A percentile compares a stretch with the other conserved stretches of the same genome.
These are phyloP conservation scores for Leucosporidium scottii DNA, from an alignment of 768 basidiomycete genomes.

Conservation along the genomic window DNA sequence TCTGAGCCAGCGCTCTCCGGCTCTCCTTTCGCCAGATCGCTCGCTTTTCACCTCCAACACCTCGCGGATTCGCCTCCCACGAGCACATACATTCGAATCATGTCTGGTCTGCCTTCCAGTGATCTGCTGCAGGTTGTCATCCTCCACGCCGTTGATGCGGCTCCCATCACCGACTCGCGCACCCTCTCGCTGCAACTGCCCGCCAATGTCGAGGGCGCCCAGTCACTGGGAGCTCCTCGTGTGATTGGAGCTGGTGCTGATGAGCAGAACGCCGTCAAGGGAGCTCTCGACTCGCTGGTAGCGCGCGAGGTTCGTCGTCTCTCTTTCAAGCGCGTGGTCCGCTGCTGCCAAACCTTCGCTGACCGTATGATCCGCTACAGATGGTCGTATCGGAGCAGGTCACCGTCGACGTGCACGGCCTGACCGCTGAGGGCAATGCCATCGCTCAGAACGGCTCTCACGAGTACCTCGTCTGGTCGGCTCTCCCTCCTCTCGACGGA, in stretches of 20 bases:
- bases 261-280: conserved; percentile 70
- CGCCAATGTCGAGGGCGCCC: conserved; percentile 20
- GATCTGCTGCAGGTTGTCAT: conserved; percentile 24
- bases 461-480: conserved; percentile 89
- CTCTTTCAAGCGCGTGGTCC: background rate
- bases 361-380: conserved; percentile 43
- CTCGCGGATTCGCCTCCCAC: too few species aligned
- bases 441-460: conserved; percentile 80
- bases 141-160: conserved; percentile 31
- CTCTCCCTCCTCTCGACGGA: conserved; percentile 49
- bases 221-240: background rate
- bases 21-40: too few species aligned
- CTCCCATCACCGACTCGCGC: conserved; percentile 41
- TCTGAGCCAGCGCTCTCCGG: too few species aligned
- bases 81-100: too few species aligned
- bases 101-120: background rate
- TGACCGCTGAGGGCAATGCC: conserved; percentile 74
- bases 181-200: conserved; percentile 33
- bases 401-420: conserved; percentile 63
- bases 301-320: conserved; percentile 63
- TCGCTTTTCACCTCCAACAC: too few species aligned
- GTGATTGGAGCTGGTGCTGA: conserved; percentile 33
- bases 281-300: conserved; percentile 80
- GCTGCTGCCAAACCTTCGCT: background rate
- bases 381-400: conserved; percentile 77